Base-by-base conservation (phyloP, 2,329 filamentous ascomycete species). In the Sphaerostilbella broomeana region DNA sequence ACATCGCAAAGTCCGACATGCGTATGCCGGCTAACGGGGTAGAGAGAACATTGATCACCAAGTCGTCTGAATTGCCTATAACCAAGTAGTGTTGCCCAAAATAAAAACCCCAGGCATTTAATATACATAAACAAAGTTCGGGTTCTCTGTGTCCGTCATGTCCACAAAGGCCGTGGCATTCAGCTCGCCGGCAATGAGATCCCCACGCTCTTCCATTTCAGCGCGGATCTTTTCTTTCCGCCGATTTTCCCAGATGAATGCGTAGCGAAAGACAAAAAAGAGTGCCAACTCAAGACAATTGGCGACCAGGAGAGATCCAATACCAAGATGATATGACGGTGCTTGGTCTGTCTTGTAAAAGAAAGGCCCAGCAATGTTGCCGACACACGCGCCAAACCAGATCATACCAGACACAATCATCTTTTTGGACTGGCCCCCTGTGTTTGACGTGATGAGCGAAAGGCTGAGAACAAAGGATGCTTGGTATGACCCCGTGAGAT, bases 321-420 rank as follows among this genome's bases (percentile, higher is more conserved):
- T 66, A 6, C 65, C 67, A 1, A 63, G 53, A 10, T 49, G 53
- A 18, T 68, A 68, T 4, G 54, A 55, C 4, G 63, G 65, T 3
- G 65, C 62, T 46, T 81, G 73, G n/a, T 64, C 51, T 0, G 67
- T 58, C 35, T 70, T 70, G 56, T 79, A 81, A 59, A 81, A 80
- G 56, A 80, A 79, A 0, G 78, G 78, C 0, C 76, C 72, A 4
- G 67, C 69, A 28, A 81, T 77, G 49, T 81, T 80, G 5, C 76
- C 77, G 2, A 72, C 66, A 49, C 75, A 79, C 40, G 74, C 74
- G 0, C 73, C 75, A 8, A 80, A 62, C 59, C 77, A 79, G 2
- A 79, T 63, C 41, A 77, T 69, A 2, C 72, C 75, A 16, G 77
- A 78, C n/a, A 75, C 76, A 18, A 79, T 71, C 31, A 80, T 75